phyloP scores from a whole-genome alignment of 2,329 filamentous ascomycete species.

The Calonectria crousiana region DNA sequence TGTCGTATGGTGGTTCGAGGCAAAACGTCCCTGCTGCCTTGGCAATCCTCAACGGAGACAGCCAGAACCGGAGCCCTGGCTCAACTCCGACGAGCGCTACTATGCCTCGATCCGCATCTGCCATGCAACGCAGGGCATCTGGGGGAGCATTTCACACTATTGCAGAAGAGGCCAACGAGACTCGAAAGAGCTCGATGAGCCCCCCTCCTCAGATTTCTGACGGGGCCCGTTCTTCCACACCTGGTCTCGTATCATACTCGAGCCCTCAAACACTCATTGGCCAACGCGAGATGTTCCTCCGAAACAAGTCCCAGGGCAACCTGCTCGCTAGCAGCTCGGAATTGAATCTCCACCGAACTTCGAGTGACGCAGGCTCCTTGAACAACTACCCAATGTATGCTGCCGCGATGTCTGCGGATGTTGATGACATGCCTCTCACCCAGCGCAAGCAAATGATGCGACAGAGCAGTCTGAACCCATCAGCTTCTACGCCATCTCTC shows the following conservation, averaged over 20 bases:
- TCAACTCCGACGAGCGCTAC: slow-evolving; percentile 34
- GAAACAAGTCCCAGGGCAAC: slow-evolving; percentile 62
- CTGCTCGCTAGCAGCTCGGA: slow-evolving; percentile 46
- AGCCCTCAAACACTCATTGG: slow-evolving; percentile 68
- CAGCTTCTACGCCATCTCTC: slow-evolving; percentile 41
- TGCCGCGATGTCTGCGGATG: slow-evolving; percentile 54
- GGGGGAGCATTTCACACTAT: slow-evolving; percentile 55
- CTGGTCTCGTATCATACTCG: slow-evolving; percentile 63
- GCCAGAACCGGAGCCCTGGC: slow-evolving; percentile 37
- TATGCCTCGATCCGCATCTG: slow-evolving; percentile 39
- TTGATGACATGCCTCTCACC: slow-evolving; percentile 79
- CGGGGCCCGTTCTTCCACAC: slow-evolving; percentile 48
- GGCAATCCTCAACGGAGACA: slow-evolving; percentile 41
- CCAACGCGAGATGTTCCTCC: slow-evolving; percentile 66
- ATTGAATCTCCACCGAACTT: slow-evolving; percentile 43
- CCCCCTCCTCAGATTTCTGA: slow-evolving; percentile 39
- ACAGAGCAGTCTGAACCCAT: slow-evolving; percentile 57
- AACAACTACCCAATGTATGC: slow-evolving; percentile 51
- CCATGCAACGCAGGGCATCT: slow-evolving; percentile 43
- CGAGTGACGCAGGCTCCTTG: slow-evolving; percentile 58
- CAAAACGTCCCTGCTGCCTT: slow-evolving; percentile 41
- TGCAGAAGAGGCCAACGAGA: slow-evolving; percentile 53
- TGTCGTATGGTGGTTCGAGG: slow-evolving; percentile 35
- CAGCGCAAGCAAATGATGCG: slow-evolving; percentile 74
- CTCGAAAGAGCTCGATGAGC: slow-evolving; percentile 28